Percentiles rank a stretch among this genome's conserved stretches.
phyloP scores from a whole-genome alignment of 768 basidiomycete genomes.

The Termitomyces titanicus region DNA sequence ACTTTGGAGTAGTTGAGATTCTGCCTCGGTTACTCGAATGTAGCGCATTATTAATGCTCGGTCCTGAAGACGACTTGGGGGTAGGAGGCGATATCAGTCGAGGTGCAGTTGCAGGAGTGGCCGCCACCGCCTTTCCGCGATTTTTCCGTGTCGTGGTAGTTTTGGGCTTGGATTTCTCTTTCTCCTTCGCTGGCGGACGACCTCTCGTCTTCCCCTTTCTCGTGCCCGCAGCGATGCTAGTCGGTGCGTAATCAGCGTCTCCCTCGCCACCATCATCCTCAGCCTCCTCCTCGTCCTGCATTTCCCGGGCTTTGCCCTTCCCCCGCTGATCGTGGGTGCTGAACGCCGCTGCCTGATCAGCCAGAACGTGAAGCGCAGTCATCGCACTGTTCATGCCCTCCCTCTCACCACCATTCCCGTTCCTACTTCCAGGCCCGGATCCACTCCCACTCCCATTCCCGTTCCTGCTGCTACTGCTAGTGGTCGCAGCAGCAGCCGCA shows the following conservation, averaged over 20 bases:
- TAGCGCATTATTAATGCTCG: neutral
- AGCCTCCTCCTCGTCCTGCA: conserved; percentile 6
- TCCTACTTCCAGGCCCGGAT: neutral
- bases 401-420: conserved; percentile 7
- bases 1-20: neutral
- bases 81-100: conserved; percentile 25
- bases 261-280: conserved; percentile 2
- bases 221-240: neutral
- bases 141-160: conserved; percentile 13
- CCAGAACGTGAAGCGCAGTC: conserved; percentile 68
- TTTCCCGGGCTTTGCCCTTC: conserved; percentile 15
- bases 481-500: neutral
- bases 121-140: neutral
- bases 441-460: neutral
- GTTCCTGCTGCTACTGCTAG: neutral
- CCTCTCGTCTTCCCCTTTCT: conserved; percentile 13
- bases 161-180: neutral
- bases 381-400: conserved; percentile 28
- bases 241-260: neutral
- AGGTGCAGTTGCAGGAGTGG: conserved; percentile 3
- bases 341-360: conserved; percentile 65
- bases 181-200: conserved; percentile 19
- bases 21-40: neutral
- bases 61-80: neutral
- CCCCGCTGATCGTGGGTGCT: conserved; percentile 27